Base-by-base conservation (phyloP, 164 flowering plant genomes). In the Nymphaea thermarum region DNA sequence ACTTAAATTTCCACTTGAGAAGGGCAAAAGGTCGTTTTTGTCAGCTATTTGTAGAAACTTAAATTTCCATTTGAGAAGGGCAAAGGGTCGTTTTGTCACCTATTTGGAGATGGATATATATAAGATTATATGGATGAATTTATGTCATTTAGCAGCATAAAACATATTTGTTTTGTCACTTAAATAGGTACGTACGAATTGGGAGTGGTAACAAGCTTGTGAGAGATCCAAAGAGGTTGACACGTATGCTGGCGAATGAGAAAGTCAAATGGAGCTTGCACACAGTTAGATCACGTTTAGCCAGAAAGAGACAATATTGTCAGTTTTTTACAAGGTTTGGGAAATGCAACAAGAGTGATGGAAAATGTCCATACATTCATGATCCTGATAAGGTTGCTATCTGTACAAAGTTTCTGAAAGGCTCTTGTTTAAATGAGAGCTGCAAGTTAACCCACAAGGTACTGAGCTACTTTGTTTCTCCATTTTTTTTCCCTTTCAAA, bases 391-490 rank as follows among this genome's bases (percentile, higher is more conserved):
- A 95, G 81, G 79, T 92, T 62, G 97, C 89, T 41, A 96, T 95
- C 70, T 95, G 99, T 83, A 90, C 98, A 63, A 92, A 90, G 76
- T 95, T 88, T 80, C 74, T 95, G 66, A 90, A 80, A 55, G 99
- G 97, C 68, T 76, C 76, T 70, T 95, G 99, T 76, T 77, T 82
- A 61, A 77, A 80, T 76, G 53, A 71, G 51, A 77, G 76, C 65
- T 95, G 99, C 93, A 88, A 83, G 79, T 80, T 95, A 80, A 95
- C 98, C 72, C 99, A 95, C 70, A 82, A 92, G 99, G 99, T 95
- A 65, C 53, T 44, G 64, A 51, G 57, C 14, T 15, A 3, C 14
- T 51, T 51, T 51, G 14, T 51, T 51, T 51, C 14, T 51, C 57
- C 14, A 10, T 51, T 51, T 15, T 51, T 51, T 8, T 51, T 10